A percentile compares a stretch with the other conserved stretches of the same genome.
phyloP scores from a whole-genome alignment of 768 basidiomycete species.

The Hirschioporus abietinus region DNA sequence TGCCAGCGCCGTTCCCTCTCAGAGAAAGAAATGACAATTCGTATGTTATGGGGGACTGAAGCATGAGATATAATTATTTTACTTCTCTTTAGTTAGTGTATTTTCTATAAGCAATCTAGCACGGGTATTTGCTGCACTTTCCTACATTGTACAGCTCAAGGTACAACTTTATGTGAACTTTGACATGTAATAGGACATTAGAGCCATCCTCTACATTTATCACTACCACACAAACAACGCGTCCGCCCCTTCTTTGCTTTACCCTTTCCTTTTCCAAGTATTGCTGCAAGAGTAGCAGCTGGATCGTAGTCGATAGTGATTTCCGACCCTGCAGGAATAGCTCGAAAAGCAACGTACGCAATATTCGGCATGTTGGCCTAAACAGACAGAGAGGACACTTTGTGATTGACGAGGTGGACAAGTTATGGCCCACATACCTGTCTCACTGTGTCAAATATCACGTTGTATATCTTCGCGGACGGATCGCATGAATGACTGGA shows the following conservation, averaged over 20 bases:
- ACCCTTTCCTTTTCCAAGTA: constrained; percentile 19
- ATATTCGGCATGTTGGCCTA: constrained; percentile 60
- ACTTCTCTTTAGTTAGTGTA: too few species aligned
- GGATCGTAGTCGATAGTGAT: constrained; percentile 67
- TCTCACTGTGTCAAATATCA: constrained; percentile 57
- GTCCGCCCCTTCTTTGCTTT: constrained; percentile 24
- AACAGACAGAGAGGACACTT: constrained; percentile 1
- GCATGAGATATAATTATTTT: too few species aligned
- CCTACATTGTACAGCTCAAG: too few species aligned
- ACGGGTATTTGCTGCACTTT: too few species aligned
- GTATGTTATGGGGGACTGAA: too few species aligned
- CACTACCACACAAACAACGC: constrained; percentile 33
- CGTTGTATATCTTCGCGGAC: constrained; percentile 51
- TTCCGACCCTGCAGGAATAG: constrained; percentile 48
- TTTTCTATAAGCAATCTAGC: too few species aligned
- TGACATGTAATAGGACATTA: neutral
- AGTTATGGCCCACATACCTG: constrained; percentile 32
- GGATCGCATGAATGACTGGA: constrained; percentile 66
- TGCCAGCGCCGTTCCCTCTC: too few species aligned
- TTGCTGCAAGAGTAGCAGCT: constrained; percentile 19
- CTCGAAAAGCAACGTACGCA: constrained; percentile 45
- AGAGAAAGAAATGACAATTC: too few species aligned
- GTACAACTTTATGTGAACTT: too few species aligned
- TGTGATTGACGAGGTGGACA: neutral
- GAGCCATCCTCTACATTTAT: constrained; percentile 35